A percentile compares a stretch with the other conserved stretches of the same genome.
Conservation (phyloP, 306 rosid species). For the Hippophae rhamnoides region DNA sequence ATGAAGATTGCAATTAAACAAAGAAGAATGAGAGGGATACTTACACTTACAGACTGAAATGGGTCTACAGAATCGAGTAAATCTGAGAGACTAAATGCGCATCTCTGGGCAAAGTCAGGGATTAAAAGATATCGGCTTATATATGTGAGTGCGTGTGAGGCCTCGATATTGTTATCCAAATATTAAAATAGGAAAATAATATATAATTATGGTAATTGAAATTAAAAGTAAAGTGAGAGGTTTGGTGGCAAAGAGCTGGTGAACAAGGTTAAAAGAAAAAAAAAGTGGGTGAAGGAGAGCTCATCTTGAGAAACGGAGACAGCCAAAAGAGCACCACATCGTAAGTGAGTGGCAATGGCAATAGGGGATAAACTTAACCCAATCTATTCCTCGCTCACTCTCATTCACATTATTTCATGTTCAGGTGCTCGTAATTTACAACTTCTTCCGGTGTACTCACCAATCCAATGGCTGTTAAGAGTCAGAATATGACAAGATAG, state of each 20-base stretch:
- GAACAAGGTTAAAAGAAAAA: background rate
- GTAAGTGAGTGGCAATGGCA: conserved; percentile 45
- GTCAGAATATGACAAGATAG: background rate
- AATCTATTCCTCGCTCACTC: background rate
- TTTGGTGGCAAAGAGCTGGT: conserved; percentile 23
- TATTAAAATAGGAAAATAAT: conserved; percentile 6
- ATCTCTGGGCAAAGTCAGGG: conserved; percentile 10
- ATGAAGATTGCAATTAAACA: background rate
- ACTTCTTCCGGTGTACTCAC: conserved; percentile 7
- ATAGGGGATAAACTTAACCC: conserved; percentile 18
- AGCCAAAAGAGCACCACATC: conserved; percentile 46
- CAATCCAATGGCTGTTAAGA: conserved; percentile 6
- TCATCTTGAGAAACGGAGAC: conserved; percentile 10
- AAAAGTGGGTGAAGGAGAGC: conserved; percentile 26
- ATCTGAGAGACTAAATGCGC: conserved; percentile 31
- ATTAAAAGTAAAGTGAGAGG: background rate
- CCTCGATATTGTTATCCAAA: conserved; percentile 10
- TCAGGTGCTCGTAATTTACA: background rate
- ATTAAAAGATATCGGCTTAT: conserved; percentile 14
- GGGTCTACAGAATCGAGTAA: conserved; percentile 23
- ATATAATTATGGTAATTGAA: no score
- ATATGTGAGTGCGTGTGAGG: conserved; percentile 11
- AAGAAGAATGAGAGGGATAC: conserved; percentile 13
- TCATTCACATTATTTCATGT: background rate
- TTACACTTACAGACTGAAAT: conserved; percentile 20